Evolutionary conservation across 371 early-diverging fungal species (phyloP), one percentile per base, ranked within the genome.

Genomic region (Saksenaea vasiformis): DNA sequence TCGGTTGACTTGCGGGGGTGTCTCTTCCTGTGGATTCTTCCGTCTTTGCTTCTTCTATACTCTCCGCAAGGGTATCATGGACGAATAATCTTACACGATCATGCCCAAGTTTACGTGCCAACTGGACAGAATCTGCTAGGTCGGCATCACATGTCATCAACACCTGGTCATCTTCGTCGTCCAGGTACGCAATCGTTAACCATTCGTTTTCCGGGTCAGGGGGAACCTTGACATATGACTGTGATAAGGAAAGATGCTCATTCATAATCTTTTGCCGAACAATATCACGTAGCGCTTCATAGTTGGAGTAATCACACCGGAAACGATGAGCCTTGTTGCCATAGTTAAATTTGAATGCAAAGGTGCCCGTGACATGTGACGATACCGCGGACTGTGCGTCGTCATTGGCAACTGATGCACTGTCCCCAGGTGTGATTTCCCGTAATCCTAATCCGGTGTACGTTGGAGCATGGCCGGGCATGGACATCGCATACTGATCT

Each of bases 91-190:
- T 79, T n/a, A 95, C 89, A 38, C 94, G 90, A 58, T 85, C 86
- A 72, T 87, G 87, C 24, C 90, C 91, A 37, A 83, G 82, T 61
- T 89, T 86, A 58, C 85, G 85, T 44, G 97, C 92, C 69, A 94
- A 81, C 4, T 84, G 72, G 1, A 96, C 91, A 13, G 94, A 93
- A 61, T 95, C 95, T 11, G 81, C 71, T 59, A 97, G 71, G 67
- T 97, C 97, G 0, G 86, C 82, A 59, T 92, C 91, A 13, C 83
- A 80, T 31, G 86, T 86, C 69, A 97, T 80, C 66, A 89, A 76
- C n/a, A 97, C 91, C 60, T 87, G 74, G 71, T 97, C 97, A 56
- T 90, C 87, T 55, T 96, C 97, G 61, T 96, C 95, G 65, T 97
- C 97, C 60, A 91, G 69, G 67, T 95, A 97, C 13, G 87, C 86